phyloP scores from a whole-genome alignment of 148 eudicot genomes.

The Gaultheria prostrata region DNA sequence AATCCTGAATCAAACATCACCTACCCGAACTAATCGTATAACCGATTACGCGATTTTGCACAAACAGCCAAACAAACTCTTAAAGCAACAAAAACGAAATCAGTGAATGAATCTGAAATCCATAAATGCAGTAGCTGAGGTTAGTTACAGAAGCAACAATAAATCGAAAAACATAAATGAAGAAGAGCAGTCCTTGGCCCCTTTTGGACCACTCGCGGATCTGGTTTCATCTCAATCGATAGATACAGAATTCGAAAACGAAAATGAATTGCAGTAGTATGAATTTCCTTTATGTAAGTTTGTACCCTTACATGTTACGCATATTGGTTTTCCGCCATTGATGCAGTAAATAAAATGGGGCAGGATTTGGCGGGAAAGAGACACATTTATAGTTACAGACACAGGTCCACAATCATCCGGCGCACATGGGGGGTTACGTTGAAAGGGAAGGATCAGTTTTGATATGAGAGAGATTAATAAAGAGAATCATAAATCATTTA shows the following conservation, averaged over 20 bases:
- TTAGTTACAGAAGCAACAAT: background rate
- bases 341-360: background rate
- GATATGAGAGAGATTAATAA: too few relatives aligned
- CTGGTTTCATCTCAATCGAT: background rate
- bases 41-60: background rate
- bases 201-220: background rate
- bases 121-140: background rate
- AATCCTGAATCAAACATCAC: too few relatives aligned
- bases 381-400: too few relatives aligned
- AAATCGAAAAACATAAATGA: background rate
- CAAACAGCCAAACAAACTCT: background rate
- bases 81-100: background rate
- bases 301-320: background rate
- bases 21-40: background rate
- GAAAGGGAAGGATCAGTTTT: too few relatives aligned
- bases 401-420: too few relatives aligned
- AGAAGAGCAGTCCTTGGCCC: background rate
- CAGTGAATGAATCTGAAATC: background rate
- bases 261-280: background rate
- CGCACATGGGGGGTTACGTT: too few relatives aligned
- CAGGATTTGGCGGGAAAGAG: background rate
- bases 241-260: too few relatives aligned
- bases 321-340: background rate
- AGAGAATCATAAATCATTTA: too few relatives aligned
- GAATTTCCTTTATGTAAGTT: background rate